These are phyloP conservation scores for Trichophyton equinum DNA, from an alignment of 2,329 filamentous ascomycete species.

Conservation along the genomic window DNA sequence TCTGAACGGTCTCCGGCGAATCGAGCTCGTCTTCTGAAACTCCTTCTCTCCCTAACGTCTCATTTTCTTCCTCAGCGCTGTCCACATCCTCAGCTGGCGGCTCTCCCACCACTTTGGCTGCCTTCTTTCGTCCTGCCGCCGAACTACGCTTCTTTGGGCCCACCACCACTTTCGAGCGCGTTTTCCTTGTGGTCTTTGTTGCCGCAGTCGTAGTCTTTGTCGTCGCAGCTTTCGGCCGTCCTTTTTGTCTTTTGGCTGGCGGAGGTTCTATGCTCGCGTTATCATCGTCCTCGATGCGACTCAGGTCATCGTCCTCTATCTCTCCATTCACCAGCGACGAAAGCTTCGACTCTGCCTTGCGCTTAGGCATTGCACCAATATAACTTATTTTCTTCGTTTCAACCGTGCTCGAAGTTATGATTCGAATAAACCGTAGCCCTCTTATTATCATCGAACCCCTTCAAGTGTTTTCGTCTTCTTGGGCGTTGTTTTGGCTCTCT, in stretches of 20 bases:
- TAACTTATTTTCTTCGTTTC: neutral
- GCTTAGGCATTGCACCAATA: conserved; percentile 25
- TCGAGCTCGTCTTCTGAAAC: conserved; percentile 20
- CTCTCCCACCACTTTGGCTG: conserved; percentile 12
- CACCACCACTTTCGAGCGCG: conserved; percentile 15
- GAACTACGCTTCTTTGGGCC: conserved; percentile 16
- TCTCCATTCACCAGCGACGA: conserved; percentile 39
- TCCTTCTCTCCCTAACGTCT: conserved; percentile 25
- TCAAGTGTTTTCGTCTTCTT: neutral
- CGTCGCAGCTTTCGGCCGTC: conserved; percentile 24
- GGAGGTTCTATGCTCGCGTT: conserved; percentile 23
- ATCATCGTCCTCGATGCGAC: conserved; percentile 20
- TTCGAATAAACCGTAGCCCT: neutral
- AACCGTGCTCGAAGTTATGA: neutral
- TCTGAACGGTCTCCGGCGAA: conserved; percentile 15
- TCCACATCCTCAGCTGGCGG: neutral
- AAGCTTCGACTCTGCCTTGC: conserved; percentile 31
- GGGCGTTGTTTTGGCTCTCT: neutral
- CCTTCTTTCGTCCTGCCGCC: conserved; percentile 19
- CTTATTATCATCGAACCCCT: neutral
- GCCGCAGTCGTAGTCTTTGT: conserved; percentile 38
- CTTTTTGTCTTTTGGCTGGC: conserved; percentile 27
- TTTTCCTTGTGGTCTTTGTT: conserved; percentile 21
- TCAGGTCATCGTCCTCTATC: conserved; percentile 25
- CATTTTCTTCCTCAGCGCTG: conserved; percentile 15